Evolutionary conservation across 345 rosid genomes (phyloP).

Genomic region (Nasturtium officinale): DNA sequence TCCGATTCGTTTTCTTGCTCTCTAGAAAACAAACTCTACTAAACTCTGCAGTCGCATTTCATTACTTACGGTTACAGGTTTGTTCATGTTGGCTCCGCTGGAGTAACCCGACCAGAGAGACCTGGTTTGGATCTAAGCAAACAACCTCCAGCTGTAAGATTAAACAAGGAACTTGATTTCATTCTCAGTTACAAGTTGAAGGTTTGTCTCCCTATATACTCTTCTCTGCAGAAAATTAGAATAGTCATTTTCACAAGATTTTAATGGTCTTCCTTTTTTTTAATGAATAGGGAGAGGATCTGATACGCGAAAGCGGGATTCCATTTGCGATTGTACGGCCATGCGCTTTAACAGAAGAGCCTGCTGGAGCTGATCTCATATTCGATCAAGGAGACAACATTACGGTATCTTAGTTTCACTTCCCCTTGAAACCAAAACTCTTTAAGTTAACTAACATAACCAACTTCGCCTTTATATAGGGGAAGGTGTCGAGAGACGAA

Average conservation of each 20-base stretch:
- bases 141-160: conserved; percentile 97
- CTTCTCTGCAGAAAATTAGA: background rate
- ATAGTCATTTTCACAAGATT: background rate
- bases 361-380: conserved; percentile 93
- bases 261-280: background rate
- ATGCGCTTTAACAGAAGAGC: conserved; percentile 93
- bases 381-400: conserved; percentile 95
- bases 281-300: conserved; percentile 72
- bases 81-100: conserved; percentile 92
- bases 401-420: conserved; percentile 48
- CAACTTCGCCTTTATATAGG: conserved; percentile 48
- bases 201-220: conserved; percentile 45
- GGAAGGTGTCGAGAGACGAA: conserved; percentile 94
- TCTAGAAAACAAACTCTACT: background rate
- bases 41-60: background rate
- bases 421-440: conserved; percentile 1
- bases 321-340: conserved; percentile 89
- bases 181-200: conserved; percentile 87
- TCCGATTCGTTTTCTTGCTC: conserved; percentile 21
- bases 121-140: conserved; percentile 90
- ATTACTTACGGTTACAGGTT: conserved; percentile 53
- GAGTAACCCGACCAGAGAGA: conserved; percentile 93
- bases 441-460: conserved; percentile 20
- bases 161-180: conserved; percentile 91
- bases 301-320: conserved; percentile 83